These are phyloP conservation scores for Metarhizium album DNA, from an alignment of 2,329 filamentous ascomycete genomes.

Conservation along the genomic window DNA sequence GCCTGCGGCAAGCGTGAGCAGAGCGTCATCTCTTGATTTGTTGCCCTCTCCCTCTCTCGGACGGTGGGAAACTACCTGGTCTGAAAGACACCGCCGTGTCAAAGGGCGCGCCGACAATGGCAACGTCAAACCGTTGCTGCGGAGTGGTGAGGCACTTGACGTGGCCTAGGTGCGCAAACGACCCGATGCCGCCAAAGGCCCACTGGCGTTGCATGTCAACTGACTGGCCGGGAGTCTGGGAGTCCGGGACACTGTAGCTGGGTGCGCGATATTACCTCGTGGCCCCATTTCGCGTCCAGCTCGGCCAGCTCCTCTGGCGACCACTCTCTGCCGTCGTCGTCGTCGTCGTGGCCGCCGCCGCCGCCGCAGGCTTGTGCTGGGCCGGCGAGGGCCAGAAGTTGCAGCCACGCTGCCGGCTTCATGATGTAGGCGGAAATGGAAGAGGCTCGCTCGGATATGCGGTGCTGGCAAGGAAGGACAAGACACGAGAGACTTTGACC, in stretches of 20 bases:
- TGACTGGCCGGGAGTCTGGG: too few relatives aligned
- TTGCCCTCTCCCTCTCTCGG: too few relatives aligned
- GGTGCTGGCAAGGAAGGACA: too few relatives aligned
- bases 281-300: constrained; percentile 46
- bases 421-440: neutral
- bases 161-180: constrained; percentile 61
- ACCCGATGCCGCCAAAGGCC: constrained; percentile 60
- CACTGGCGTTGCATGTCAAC: constrained; percentile 18
- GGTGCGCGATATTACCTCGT: too few relatives aligned
- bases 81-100: constrained; percentile 64
- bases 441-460: too few relatives aligned
- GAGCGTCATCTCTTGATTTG: neutral
- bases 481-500: too few relatives aligned
- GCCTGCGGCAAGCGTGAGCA: constrained; percentile 23
- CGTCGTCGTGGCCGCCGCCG: constrained; percentile 6
- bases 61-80: constrained; percentile 40
- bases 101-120: constrained; percentile 61
- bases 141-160: constrained; percentile 60
- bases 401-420: neutral
- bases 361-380: neutral
- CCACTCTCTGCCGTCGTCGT: constrained; percentile 31
- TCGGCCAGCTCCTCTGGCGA: constrained; percentile 39
- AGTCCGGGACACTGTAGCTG: too few relatives aligned
- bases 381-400: neutral
- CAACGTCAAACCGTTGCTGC: constrained; percentile 56